phyloP scores from a whole-genome alignment of 2,329 filamentous ascomycete species.

The Epichloe aotearoae region DNA sequence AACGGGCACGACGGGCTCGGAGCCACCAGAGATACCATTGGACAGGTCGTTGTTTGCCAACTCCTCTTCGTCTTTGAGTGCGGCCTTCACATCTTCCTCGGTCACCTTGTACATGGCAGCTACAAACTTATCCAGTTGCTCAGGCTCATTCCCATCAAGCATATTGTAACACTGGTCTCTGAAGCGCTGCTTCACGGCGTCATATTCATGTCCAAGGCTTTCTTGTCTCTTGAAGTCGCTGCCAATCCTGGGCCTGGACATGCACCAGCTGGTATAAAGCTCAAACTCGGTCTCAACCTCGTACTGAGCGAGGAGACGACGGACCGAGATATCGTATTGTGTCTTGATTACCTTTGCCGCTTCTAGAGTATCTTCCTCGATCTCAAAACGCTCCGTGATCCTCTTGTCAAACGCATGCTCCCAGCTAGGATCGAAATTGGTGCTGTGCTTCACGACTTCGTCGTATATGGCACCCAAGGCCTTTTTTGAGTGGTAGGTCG shows the following conservation, averaged over 20 bases:
- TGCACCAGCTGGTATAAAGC: slow-evolving; percentile 74
- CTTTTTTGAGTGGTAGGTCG: slow-evolving; percentile 52
- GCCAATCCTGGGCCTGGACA: slow-evolving; percentile 58
- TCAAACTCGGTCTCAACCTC: slow-evolving; percentile 83
- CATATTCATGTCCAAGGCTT: slow-evolving; percentile 57
- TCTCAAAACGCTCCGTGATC: slow-evolving; percentile 50
- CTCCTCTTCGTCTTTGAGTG: slow-evolving; percentile 25
- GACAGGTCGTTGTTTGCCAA: slow-evolving; percentile 18
- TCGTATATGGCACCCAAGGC: slow-evolving; percentile 78
- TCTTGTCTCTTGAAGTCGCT: slow-evolving; percentile 81
- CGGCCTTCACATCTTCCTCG: slow-evolving; percentile 50
- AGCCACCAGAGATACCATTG: background rate
- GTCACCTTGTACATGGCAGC: slow-evolving; percentile 84
- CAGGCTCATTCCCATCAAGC: slow-evolving; percentile 45
- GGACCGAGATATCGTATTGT: slow-evolving; percentile 65
- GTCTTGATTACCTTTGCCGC: slow-evolving; percentile 55
- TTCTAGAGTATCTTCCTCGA: slow-evolving; percentile 40
- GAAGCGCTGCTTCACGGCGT: slow-evolving; percentile 55
- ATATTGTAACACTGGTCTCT: slow-evolving; percentile 50
- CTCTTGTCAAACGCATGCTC: slow-evolving; percentile 61
- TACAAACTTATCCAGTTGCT: slow-evolving; percentile 55
- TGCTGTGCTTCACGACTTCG: slow-evolving; percentile 38
- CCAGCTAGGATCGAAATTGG: slow-evolving; percentile 63
- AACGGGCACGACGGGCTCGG: slow-evolving; percentile 3
- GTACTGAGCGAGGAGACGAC: slow-evolving; percentile 72